phyloP scores from a whole-genome alignment of 345 rosid species.

The Populus tremula region DNA sequence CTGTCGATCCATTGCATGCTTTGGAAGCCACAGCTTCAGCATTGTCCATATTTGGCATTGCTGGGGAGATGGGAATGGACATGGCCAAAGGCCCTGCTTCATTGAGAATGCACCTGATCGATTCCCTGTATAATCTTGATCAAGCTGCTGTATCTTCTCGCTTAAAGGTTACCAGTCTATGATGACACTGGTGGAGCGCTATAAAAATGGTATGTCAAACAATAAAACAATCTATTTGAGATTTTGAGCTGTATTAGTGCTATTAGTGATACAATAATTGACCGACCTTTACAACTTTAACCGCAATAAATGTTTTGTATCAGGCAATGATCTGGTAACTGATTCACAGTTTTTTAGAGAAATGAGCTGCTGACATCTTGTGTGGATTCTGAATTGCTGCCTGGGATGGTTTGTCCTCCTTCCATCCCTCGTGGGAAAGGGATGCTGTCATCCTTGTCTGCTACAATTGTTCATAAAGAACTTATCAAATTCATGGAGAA shows the following conservation, averaged over 20 bases:
- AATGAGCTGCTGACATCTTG: background rate
- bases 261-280: background rate
- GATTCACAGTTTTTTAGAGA: background rate
- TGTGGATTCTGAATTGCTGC: background rate
- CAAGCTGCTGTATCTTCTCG: constrained; percentile 42
- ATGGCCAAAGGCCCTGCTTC: constrained; percentile 84
- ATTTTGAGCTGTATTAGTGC: background rate
- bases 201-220: constrained; percentile 5
- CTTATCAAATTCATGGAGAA: background rate
- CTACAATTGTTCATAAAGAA: background rate
- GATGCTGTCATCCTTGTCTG: background rate
- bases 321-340: background rate
- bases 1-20: constrained; percentile 50
- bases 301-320: background rate
- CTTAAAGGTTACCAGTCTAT: constrained; percentile 38
- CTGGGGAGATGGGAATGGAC: constrained; percentile 77
- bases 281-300: background rate
- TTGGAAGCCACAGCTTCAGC: constrained; percentile 82
- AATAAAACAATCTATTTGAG: background rate
- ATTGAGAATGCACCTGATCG: constrained; percentile 74
- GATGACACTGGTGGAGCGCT: constrained; percentile 9
- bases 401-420: background rate
- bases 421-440: background rate
- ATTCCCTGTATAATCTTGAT: constrained; percentile 66
- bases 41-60: constrained; percentile 72